A percentile compares a stretch with the other conserved stretches of the same genome.
Evolutionary conservation across 768 basidiomycete species (phyloP).

Genomic region (Trametes cubensis): DNA sequence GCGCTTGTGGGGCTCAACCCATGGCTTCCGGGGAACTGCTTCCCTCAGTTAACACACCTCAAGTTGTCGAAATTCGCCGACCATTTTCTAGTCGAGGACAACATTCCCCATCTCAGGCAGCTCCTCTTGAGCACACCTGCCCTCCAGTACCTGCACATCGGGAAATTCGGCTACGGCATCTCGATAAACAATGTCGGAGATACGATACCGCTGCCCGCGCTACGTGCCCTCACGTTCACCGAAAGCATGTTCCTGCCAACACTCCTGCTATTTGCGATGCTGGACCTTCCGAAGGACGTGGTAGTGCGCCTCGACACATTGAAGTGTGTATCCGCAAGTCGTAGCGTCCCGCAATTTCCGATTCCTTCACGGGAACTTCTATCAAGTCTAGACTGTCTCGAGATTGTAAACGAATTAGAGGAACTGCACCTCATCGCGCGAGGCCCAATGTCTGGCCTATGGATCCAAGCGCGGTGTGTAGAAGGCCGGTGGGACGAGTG

Average conservation of each 20-base stretch:
- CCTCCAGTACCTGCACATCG: neutral
- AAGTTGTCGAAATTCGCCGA: neutral
- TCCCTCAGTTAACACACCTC: conserved; percentile 2
- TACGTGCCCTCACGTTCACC: neutral
- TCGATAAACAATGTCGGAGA: neutral
- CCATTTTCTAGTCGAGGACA: neutral
- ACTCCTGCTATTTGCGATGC: too few relatives aligned
- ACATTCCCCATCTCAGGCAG: neutral
- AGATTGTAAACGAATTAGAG: neutral
- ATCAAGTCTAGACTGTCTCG: neutral
- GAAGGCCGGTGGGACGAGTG: neutral
- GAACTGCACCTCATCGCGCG: neutral
- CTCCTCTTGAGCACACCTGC: neutral
- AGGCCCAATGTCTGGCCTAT: neutral
- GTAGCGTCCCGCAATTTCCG: too few relatives aligned
- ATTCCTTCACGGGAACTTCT: neutral
- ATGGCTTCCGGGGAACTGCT: neutral
- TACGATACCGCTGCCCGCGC: neutral
- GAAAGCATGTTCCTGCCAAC: too few relatives aligned
- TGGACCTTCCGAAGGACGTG: too few relatives aligned
- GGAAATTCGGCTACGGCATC: neutral
- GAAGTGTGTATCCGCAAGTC: too few relatives aligned
- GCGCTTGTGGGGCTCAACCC: neutral
- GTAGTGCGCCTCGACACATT: too few relatives aligned
- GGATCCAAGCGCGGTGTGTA: neutral